Base-by-base conservation (phyloP, 2,329 filamentous ascomycete species). In the Aspergillus ochraceoroseus region DNA sequence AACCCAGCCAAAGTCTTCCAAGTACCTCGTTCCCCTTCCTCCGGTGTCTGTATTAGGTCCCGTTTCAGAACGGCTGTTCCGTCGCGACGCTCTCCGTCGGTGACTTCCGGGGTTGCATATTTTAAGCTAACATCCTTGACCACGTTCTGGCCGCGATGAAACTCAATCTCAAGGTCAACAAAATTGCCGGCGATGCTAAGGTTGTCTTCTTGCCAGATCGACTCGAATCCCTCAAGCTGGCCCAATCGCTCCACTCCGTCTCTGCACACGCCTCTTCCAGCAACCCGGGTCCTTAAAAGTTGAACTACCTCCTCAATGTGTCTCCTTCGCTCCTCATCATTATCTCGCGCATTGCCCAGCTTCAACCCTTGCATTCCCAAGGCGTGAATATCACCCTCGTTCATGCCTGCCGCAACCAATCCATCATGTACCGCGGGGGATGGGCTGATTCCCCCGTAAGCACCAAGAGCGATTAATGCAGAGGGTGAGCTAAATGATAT, bases 81-180 rank as follows among this genome's bases (percentile, higher is more conserved):
- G 18, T 66, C 66, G 25, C 67, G 59, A 27, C 60, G 54, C 40
- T 66, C 64, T 14, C 63, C 65, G 28, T 70, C 68, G 6, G 57
- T 56, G 5, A 59, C 59, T 34, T 67, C 62, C 2, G 61, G 61
- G 7, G 65, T 67, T 20, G 63, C 66, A 49, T 70, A 68, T 36
- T 61, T 64, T 43, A 71, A 47, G 40, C 57, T 67, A 33, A 70
- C 67, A 38, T 68, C 60, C 40, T 64, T 66, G 23, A 71, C 67
- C 5, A 54, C 56, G 39, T 71, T 64, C 32, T 62, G 50, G 4
- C 55, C 56, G 1, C 59, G 54, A 32, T 68, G 58, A 34, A 71
- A 71, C 29, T 67, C 65, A 32, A 71, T 67, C 42, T 71, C 68
- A 11, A 71, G 54, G 37, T 71, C 68, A 20, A 71, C 67, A 38